Percentiles rank a stretch among this genome's conserved stretches.
These are phyloP conservation scores for Gleditsia sinensis DNA, from an alignment of 306 rosid species.

Conservation along the genomic window DNA sequence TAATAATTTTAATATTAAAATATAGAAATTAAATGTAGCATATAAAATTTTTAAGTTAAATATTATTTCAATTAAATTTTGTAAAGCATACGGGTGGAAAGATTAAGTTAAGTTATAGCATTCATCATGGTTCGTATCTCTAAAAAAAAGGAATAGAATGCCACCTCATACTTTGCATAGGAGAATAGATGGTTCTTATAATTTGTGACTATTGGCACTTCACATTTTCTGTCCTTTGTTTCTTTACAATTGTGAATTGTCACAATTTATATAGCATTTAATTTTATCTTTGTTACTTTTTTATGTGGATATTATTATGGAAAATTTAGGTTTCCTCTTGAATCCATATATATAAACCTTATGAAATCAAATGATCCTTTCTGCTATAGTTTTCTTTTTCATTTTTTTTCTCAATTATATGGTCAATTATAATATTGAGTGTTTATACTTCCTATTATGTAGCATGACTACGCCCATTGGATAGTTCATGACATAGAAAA, in stretches of 20 bases:
- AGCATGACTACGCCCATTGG: constrained; percentile 99
- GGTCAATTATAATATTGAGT: constrained; percentile 16
- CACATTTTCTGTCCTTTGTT: constrained; percentile 9
- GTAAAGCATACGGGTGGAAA: too few species aligned
- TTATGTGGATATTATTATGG: constrained; percentile 94
- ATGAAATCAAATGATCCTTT: constrained; percentile 79
- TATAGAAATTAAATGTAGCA: too few species aligned
- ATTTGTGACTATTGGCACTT: constrained; percentile 25
- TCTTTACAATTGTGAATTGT: constrained; percentile 4
- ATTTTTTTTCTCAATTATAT: constrained; percentile 15
- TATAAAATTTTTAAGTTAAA: too few species aligned
- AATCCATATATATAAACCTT: constrained; percentile 93
- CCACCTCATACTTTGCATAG: too few species aligned
- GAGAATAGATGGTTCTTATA: too few species aligned
- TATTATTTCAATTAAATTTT: too few species aligned
- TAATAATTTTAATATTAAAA: too few species aligned
- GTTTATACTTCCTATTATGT: constrained; percentile 28
- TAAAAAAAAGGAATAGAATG: too few species aligned
- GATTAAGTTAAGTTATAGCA: too few species aligned
- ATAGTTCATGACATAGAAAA: constrained; percentile 87
- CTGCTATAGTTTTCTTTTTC: constrained; percentile 15
- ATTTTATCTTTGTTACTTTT: neutral
- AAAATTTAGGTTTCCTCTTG: constrained; percentile 89
- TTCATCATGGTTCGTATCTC: too few species aligned
- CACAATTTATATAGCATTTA: constrained; percentile 11